Percentiles rank a stretch among this genome's conserved stretches.
Conservation (phyloP, 768 basidiomycete species). For the Suillus clintonianus region DNA sequence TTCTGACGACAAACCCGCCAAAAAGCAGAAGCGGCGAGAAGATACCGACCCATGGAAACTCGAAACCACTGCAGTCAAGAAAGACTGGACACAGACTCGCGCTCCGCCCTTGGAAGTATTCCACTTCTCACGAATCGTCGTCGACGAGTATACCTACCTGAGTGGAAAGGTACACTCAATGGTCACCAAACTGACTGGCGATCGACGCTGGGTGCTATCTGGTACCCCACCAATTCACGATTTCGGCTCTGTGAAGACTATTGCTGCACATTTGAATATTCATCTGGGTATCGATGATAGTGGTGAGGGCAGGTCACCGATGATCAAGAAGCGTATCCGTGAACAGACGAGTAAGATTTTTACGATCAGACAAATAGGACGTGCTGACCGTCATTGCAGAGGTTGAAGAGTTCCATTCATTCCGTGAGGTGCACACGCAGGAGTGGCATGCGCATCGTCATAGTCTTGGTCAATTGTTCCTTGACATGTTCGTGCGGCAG, state of each 20-base stretch:
- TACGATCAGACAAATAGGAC: background rate
- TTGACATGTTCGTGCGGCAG: slow-evolving; percentile 84
- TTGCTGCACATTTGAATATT: slow-evolving; percentile 84
- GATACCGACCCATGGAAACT: slow-evolving; percentile 80
- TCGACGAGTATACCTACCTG: slow-evolving; percentile 95
- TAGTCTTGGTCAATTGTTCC: slow-evolving; percentile 76
- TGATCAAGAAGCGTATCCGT: slow-evolving; percentile 76
- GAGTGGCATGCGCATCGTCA: slow-evolving; percentile 94
- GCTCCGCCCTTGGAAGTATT: slow-evolving; percentile 91
- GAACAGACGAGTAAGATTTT: slow-evolving; percentile 76
- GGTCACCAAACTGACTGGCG: slow-evolving; percentile 73
- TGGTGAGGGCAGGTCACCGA: slow-evolving; percentile 71
- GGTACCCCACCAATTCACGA: slow-evolving; percentile 93
- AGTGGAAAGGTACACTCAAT: slow-evolving; percentile 78
- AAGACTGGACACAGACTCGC: slow-evolving; percentile 78
- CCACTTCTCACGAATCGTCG: slow-evolving; percentile 84
- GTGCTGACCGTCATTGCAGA: slow-evolving; percentile 44
- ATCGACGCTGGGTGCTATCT: slow-evolving; percentile 92
- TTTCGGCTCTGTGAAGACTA: slow-evolving; percentile 88
- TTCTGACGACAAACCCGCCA: slow-evolving; percentile 38
- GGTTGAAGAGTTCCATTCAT: slow-evolving; percentile 93
- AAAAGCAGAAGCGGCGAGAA: slow-evolving; percentile 64
- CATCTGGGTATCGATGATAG: slow-evolving; percentile 93
- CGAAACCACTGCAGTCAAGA: slow-evolving; percentile 55
- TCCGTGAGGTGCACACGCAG: slow-evolving; percentile 88